These are phyloP conservation scores for Leccinum pallidistipes DNA, from an alignment of 1,284 basidiomycete genomes.

Conservation along the genomic window DNA sequence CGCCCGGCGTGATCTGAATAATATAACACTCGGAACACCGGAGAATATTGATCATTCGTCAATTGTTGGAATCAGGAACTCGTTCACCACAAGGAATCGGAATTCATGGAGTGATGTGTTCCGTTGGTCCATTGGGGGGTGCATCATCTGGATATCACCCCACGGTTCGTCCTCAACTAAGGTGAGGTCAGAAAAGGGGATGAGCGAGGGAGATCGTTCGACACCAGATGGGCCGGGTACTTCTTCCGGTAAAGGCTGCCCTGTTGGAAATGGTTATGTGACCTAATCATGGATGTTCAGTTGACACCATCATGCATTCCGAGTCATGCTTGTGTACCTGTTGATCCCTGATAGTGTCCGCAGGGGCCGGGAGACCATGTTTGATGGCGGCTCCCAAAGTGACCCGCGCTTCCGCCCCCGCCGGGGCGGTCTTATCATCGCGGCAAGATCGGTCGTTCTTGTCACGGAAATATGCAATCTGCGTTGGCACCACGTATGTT, in stretches of 20 bases:
- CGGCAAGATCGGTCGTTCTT: conserved; percentile 4
- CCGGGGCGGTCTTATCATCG: conserved; percentile 3
- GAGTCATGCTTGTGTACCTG: conserved; percentile 1
- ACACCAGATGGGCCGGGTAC: too few species aligned
- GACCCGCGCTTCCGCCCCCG: conserved; percentile 3
- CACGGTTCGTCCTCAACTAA: too few species aligned
- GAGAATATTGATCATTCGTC: background rate
- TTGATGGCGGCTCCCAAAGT: background rate
- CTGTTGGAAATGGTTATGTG: background rate
- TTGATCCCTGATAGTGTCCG: conserved; percentile 1
- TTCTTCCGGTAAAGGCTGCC: background rate
- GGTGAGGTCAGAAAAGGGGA: too few species aligned
- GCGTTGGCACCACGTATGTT: background rate
- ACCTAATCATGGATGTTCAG: too few species aligned
- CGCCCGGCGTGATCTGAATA: background rate
- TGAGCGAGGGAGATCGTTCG: too few species aligned
- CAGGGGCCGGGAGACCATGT: background rate
- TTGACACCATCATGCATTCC: background rate
- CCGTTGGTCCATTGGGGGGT: background rate
- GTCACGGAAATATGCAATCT: background rate
- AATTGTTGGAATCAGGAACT: background rate
- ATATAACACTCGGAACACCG: background rate
- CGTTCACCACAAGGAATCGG: background rate
- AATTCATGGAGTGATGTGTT: background rate
- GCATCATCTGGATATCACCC: background rate